Base-by-base conservation (phyloP, 805 yeast species). In the Candida maltosa region DNA sequence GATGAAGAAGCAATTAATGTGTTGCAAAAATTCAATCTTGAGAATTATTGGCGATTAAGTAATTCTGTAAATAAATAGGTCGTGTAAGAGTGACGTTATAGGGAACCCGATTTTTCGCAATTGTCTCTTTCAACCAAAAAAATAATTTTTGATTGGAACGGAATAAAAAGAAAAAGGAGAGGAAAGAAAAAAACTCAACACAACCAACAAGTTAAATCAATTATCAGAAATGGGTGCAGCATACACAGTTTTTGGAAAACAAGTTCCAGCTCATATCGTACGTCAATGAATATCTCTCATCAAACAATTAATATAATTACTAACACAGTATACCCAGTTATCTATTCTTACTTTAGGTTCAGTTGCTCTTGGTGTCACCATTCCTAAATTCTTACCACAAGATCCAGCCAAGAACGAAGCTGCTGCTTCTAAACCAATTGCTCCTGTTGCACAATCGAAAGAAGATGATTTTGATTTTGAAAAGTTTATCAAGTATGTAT, bases 11-110 rank as follows among this genome's bases (percentile, higher is more conserved):
- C 83, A 0, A 45, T 70, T 18, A 61, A 62, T 11, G 60, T 76
- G 16, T 54, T 87, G 29, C 48, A 53, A 1, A 62, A 75, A 43
- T 78, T 76, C 46, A 71, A 70, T 1, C 64, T 77, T 4, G 85
- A 74, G 11, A 74, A 73, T 44, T 81, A 78, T 51, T 81, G 84
- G 83, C 51, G 72, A 23, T 72, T 70, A 41, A 61, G 32, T 17
- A 16, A n/a, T 15, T 19, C 38, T 3, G 12, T n/a, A n/a, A n/a
- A n/a, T n/a, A n/a, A n/a, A n/a, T n/a, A n/a, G n/a, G n/a, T n/a
- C n/a, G n/a, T n/a, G n/a, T n/a, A n/a, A n/a, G n/a, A n/a, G n/a
- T n/a, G n/a, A n/a, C n/a, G n/a, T n/a, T n/a, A n/a, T n/a, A n/a
- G n/a, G n/a, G n/a, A n/a, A n/a, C n/a, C n/a, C n/a, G n/a, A n/a